Conservation (phyloP, 768 basidiomycete genomes). For the Multifurca ochricompacta region DNA sequence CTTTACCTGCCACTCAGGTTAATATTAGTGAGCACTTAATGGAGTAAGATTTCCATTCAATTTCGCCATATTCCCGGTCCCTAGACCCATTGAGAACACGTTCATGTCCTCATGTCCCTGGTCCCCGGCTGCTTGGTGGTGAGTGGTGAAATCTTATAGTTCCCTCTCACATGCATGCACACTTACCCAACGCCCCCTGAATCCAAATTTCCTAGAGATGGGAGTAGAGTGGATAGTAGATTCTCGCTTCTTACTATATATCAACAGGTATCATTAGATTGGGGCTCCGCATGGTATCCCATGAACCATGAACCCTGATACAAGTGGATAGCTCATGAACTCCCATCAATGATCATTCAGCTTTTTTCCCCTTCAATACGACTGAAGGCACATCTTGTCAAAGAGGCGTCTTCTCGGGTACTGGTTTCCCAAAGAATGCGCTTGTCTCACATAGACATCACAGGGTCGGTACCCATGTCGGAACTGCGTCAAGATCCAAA, state of each 20-base stretch:
- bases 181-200: not conserved
- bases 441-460: not conserved
- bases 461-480: not conserved
- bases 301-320: not conserved
- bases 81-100: no score
- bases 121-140: not conserved
- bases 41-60: not conserved
- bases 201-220: not conserved
- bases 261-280: not conserved
- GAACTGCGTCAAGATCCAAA: constrained; percentile 7
- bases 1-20: not conserved
- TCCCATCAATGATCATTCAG: not conserved
- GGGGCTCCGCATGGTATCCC: not conserved
- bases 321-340: not conserved
- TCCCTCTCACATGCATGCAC: no score
- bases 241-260: not conserved
- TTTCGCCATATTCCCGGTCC: not conserved
- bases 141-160: not conserved
- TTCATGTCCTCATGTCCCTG: not conserved
- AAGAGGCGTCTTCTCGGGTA: not conserved
- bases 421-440: not conserved
- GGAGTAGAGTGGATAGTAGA: not conserved
- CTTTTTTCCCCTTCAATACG: not conserved
- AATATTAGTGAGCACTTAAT: constrained; percentile 30
- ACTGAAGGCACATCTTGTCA: not conserved